These are phyloP conservation scores for Pythium rhizo-oryzae DNA, from an alignment of 352 stramenopile species.

Conservation along the genomic window DNA sequence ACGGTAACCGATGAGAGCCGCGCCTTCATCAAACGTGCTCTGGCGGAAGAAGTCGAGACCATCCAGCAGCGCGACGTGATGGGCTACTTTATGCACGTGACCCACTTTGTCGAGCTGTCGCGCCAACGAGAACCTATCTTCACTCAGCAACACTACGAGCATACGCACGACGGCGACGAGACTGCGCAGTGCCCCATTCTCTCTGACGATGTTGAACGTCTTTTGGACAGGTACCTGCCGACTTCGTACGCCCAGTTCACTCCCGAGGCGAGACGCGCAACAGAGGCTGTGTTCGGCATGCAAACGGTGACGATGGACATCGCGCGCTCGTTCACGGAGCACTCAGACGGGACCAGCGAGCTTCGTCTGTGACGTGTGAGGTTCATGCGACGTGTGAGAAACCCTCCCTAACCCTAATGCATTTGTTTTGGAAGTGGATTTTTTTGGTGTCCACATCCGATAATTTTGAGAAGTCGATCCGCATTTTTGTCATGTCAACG, in stretches of 20 bases:
- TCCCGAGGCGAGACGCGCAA: slow-evolving; percentile 1
- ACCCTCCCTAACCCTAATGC: not conserved
- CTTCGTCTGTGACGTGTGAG: slow-evolving; percentile 6
- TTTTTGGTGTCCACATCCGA: not conserved
- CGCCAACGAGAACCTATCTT: not conserved
- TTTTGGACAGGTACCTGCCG: not conserved
- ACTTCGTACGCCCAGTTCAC: not conserved
- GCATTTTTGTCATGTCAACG: slow-evolving; percentile 4
- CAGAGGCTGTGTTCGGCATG: slow-evolving; percentile 4
- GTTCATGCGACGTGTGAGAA: slow-evolving; percentile 5
- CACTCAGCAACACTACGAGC: not conserved
- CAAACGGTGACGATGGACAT: slow-evolving; percentile 9
- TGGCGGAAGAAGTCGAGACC: not conserved
- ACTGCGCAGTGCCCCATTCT: not conserved
- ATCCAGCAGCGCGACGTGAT: slow-evolving; percentile 9
- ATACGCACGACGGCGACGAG: not conserved
- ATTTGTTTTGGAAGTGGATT: slow-evolving; percentile 1
- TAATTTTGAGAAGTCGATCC: slow-evolving; percentile 5
- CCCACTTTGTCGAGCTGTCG: slow-evolving; percentile 5
- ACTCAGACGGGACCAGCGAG: not conserved
- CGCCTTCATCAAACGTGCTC: not conserved
- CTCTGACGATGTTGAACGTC: not conserved
- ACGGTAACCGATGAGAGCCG: not conserved
- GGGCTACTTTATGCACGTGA: slow-evolving; percentile 3
- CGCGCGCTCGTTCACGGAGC: slow-evolving; percentile 8